A percentile compares a stretch with the other conserved stretches of the same genome.
Evolutionary conservation across 1,284 basidiomycete genomes (phyloP).

Genomic region (Cutaneotrichosporon dermatis): DNA sequence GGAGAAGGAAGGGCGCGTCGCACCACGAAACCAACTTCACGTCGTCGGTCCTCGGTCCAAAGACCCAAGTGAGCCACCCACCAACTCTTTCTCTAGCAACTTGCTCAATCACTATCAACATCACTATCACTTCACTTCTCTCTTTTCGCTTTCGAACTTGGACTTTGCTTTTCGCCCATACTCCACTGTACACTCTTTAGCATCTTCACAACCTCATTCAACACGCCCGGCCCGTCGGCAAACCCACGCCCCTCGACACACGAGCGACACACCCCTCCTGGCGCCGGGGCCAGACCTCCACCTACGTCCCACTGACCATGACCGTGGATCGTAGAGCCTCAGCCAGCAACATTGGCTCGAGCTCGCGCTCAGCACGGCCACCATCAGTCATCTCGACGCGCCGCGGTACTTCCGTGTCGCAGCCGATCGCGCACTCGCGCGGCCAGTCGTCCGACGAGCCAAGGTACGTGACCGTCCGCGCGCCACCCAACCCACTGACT

Average conservation of each 20-base stretch:
- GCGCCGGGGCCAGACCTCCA: background rate
- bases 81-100: too few species aligned
- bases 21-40: too few species aligned
- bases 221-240: background rate
- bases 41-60: slow-evolving; percentile 1
- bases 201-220: background rate
- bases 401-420: background rate
- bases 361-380: slow-evolving; percentile 2
- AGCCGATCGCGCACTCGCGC: slow-evolving; percentile 5
- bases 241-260: background rate
- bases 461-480: slow-evolving; percentile 3
- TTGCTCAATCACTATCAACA: background rate
- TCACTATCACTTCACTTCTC: background rate
- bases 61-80: background rate
- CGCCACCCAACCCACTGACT: background rate
- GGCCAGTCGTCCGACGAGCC: slow-evolving; percentile 14
- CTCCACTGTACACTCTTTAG: too few species aligned
- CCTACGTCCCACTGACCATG: background rate
- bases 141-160: background rate
- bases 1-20: too few species aligned
- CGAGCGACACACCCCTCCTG: background rate
- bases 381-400: slow-evolving; percentile 10
- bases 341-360: slow-evolving; percentile 1
- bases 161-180: background rate
- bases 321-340: background rate